Evolutionary conservation across 352 stramenopile species (phyloP).

Genomic region (Hyaloperonospora arabidopsidis): DNA sequence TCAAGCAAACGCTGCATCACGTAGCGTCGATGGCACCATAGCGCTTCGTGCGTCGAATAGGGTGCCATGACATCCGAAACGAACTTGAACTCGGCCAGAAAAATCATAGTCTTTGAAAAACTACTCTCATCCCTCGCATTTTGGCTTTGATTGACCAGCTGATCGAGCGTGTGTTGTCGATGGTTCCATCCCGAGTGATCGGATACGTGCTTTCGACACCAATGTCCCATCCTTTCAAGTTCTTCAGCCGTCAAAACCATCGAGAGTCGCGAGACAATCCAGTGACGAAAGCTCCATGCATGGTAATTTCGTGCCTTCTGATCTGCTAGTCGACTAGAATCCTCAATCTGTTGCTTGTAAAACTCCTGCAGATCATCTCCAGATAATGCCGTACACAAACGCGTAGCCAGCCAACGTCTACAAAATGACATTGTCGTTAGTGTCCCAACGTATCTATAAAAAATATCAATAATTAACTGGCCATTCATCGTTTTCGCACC

Average conservation of each 20-base stretch:
- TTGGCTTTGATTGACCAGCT: constrained; percentile 12
- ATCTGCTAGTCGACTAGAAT: constrained; percentile 51
- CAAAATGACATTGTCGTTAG: constrained; percentile 7
- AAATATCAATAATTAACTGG: no score
- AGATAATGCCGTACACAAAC: constrained; percentile 18
- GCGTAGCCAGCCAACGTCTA: constrained; percentile 51
- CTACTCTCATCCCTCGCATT: background rate
- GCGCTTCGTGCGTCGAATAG: constrained; percentile 52
- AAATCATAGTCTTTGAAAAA: constrained; percentile 22
- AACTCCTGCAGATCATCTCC: constrained; percentile 28
- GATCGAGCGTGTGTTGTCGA: constrained; percentile 48
- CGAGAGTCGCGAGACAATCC: constrained; percentile 44
- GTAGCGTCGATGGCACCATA: constrained; percentile 77
- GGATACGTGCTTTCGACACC: constrained; percentile 59
- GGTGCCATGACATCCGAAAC: constrained; percentile 40
- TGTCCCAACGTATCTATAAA: background rate
- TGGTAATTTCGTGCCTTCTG: constrained; percentile 74
- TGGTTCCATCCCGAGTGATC: constrained; percentile 82
- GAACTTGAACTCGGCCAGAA: constrained; percentile 40
- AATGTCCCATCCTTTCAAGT: constrained; percentile 40
- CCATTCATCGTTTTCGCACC: constrained; percentile 23
- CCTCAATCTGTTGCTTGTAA: constrained; percentile 39
- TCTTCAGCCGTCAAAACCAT: constrained; percentile 29
- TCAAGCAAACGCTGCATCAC: constrained; percentile 42
- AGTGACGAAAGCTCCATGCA: constrained; percentile 80